Percentiles rank a stretch among this genome's conserved stretches.
These are phyloP conservation scores for Sugiyamaella pinicola DNA, from an alignment of 1,139 yeast genomes.

Conservation along the genomic window DNA sequence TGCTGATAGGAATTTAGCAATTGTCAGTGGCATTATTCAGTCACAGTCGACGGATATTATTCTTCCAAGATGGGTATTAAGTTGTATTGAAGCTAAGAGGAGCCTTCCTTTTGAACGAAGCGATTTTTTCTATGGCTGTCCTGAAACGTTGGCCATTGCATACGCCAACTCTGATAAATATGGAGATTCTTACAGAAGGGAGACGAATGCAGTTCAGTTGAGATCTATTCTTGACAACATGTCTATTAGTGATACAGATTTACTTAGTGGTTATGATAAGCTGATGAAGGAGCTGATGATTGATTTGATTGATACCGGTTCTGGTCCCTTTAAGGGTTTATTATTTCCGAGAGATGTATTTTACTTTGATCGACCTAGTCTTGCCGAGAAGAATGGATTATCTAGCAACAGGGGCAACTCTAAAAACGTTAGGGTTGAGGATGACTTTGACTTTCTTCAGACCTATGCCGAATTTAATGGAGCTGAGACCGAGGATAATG, in stretches of 20 bases:
- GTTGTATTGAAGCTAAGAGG: constrained; percentile 52
- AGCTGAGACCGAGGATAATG: constrained; percentile 16
- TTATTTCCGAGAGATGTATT: constrained; percentile 21
- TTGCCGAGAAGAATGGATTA: constrained; percentile 15
- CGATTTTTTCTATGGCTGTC: constrained; percentile 25
- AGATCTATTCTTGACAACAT: not conserved
- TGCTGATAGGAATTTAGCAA: constrained; percentile 54
- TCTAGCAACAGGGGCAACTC: not conserved
- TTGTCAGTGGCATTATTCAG: constrained; percentile 48
- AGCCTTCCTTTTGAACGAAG: constrained; percentile 61
- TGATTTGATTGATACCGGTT: constrained; percentile 19
- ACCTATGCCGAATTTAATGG: constrained; percentile 23
- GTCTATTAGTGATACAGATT: not conserved
- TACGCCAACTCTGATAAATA: constrained; percentile 35
- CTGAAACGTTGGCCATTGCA: constrained; percentile 24
- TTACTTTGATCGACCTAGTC: constrained; percentile 22
- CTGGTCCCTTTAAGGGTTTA: constrained; percentile 19
- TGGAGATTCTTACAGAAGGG: constrained; percentile 38
- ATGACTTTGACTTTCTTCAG: constrained; percentile 16
- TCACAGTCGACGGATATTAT: constrained; percentile 59
- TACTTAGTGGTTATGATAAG: not conserved
- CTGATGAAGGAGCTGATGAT: constrained; percentile 7
- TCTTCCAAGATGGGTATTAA: constrained; percentile 71
- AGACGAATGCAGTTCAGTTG: constrained; percentile 7
- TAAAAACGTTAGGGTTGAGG: constrained; percentile 5